A percentile compares a stretch with the other conserved stretches of the same genome.
These are phyloP conservation scores for Zygosaccharomyces sapae DNA, from an alignment of 1,139 yeast species.

Conservation along the genomic window DNA sequence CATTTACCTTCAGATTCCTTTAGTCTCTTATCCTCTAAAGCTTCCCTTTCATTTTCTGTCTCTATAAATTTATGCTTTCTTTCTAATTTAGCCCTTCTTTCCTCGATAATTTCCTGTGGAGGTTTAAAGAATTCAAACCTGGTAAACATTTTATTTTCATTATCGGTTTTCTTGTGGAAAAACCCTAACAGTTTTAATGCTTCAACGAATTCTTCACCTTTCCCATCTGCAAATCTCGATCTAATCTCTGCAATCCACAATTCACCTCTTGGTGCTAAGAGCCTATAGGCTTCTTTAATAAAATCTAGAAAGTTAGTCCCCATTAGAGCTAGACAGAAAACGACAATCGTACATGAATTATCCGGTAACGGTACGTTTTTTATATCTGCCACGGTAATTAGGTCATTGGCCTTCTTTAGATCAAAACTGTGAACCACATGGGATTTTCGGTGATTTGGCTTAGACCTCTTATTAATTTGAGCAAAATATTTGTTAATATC, in stretches of 20 bases:
- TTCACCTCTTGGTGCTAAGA: conserved; percentile 86
- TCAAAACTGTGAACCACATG: conserved; percentile 85
- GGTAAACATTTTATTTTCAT: conserved; percentile 86
- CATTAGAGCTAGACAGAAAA: conserved; percentile 92
- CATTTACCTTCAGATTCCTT: conserved; percentile 73
- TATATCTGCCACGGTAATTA: conserved; percentile 93
- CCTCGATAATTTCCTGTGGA: conserved; percentile 61
- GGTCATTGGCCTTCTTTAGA: conserved; percentile 75
- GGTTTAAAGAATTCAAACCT: conserved; percentile 93
- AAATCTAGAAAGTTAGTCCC: conserved; percentile 95
- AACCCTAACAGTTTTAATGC: conserved; percentile 75
- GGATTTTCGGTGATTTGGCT: conserved; percentile 38
- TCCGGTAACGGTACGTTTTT: conserved; percentile 81
- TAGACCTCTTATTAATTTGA: conserved; percentile 37
- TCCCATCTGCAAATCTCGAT: conserved; percentile 69
- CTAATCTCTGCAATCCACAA: conserved; percentile 97
- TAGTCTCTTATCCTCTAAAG: conserved; percentile 52
- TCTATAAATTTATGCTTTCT: conserved; percentile 70
- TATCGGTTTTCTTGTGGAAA: conserved; percentile 84
- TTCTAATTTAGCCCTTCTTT: conserved; percentile 58
- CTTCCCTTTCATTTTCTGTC: conserved; percentile 57
- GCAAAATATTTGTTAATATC: conserved; percentile 54
- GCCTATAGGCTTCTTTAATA: conserved; percentile 80
- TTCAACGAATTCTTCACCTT: conserved; percentile 72
- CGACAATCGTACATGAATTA: conserved; percentile 73